A percentile compares a stretch with the other conserved stretches of the same genome.
Evolutionary conservation across 2,329 filamentous ascomycete species (phyloP).

Genomic region (Aspergillus viridinutans): DNA sequence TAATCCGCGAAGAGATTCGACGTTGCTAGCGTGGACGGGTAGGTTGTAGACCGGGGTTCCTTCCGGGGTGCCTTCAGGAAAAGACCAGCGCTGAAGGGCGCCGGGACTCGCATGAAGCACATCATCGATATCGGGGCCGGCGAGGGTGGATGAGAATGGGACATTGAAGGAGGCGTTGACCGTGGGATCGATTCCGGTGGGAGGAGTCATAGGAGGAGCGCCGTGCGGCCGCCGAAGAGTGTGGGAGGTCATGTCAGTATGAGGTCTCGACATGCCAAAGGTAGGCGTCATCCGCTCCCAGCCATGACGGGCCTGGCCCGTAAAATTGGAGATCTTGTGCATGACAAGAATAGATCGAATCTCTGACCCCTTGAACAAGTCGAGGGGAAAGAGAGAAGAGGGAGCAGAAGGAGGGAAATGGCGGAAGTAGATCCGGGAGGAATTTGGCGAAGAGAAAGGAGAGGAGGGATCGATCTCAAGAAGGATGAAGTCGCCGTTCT

Average conservation of each 20-base stretch:
- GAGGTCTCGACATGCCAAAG: conserved; percentile 60
- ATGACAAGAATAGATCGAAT: conserved; percentile 39
- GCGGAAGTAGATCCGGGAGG: conserved; percentile 8
- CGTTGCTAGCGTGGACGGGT: conserved; percentile 85
- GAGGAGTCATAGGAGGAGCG: conserved; percentile 55
- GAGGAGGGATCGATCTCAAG: conserved; percentile 2
- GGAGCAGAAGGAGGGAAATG: conserved; percentile 18
- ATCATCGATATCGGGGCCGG: conserved; percentile 89
- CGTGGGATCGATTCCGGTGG: conserved; percentile 67
- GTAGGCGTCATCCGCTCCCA: conserved; percentile 65
- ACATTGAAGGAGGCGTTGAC: conserved; percentile 97
- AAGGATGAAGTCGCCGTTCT: conserved; percentile 22
- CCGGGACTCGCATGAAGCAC: conserved; percentile 87
- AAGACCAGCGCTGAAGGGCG: conserved; percentile 87
- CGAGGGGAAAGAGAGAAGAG: conserved; percentile 29
- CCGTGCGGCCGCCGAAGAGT: conserved; percentile 54
- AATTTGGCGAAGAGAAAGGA: conserved; percentile 5
- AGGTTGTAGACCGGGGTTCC: conserved; percentile 81
- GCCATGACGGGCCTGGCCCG: conserved; percentile 61
- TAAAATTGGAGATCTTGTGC: conserved; percentile 67
- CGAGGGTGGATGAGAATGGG: conserved; percentile 86
- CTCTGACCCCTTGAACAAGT: conserved; percentile 34
- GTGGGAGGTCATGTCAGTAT: conserved; percentile 52
- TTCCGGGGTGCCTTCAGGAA: conserved; percentile 80
- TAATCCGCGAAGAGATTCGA: conserved; percentile 71